Conservation (phyloP, 2,329 filamentous ascomycete species). For the Calonectria montana region DNA sequence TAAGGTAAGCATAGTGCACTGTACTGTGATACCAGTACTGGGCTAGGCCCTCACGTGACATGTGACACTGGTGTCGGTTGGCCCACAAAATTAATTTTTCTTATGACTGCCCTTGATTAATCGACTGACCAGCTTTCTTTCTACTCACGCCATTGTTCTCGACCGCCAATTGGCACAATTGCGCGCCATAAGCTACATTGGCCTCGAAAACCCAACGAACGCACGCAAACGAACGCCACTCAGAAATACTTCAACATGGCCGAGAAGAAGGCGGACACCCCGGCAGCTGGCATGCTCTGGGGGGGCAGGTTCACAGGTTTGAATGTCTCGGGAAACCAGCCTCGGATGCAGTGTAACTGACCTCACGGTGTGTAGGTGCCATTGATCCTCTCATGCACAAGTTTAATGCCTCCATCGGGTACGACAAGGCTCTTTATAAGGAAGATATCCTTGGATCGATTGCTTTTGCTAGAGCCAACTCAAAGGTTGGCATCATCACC, state of each 20-base stretch:
- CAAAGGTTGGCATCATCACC: constrained; percentile 79
- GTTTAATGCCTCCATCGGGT: constrained; percentile 86
- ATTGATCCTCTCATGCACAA: constrained; percentile 88
- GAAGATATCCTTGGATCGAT: constrained; percentile 85
- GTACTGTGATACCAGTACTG: not conserved
- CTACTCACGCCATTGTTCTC: constrained; percentile 28
- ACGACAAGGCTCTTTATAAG: constrained; percentile 81
- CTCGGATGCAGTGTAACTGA: constrained; percentile 44
- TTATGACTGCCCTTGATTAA: constrained; percentile 27
- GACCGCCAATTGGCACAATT: constrained; percentile 29
- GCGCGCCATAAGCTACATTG: constrained; percentile 30
- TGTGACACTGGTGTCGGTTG: constrained; percentile 26
- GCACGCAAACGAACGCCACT: constrained; percentile 17
- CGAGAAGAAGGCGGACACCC: constrained; percentile 42
- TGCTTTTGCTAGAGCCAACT: constrained; percentile 84
- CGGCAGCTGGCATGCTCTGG: constrained; percentile 52
- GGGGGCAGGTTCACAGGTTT: constrained; percentile 65
- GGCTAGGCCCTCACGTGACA: constrained; percentile 4
- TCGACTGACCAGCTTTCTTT: constrained; percentile 21
- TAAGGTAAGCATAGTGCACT: not conserved
- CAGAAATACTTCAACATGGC: constrained; percentile 35
- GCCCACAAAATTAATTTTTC: constrained; percentile 29
- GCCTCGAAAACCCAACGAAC: constrained; percentile 32
- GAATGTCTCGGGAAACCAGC: constrained; percentile 33
- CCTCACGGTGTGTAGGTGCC: constrained; percentile 51